Evolutionary conservation across 192 early-diverging fungal species (phyloP).

Genomic region (Gonapodya prolifera): DNA sequence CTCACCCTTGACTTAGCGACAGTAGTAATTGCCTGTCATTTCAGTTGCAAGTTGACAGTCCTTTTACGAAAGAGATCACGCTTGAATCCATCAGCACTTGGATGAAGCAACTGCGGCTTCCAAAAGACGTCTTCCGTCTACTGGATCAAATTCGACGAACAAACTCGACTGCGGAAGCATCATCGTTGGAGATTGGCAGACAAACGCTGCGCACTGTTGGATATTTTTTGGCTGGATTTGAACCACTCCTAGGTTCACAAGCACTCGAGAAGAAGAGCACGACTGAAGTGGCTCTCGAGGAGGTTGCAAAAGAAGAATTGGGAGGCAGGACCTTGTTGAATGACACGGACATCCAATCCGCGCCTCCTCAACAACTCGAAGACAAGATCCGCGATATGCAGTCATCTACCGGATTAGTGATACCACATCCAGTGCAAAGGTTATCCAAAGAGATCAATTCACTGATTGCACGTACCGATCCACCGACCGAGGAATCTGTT

Average conservation of each 20-base stretch:
- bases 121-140: not conserved
- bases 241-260: not conserved
- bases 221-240: not conserved
- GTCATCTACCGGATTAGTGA: too few relatives aligned
- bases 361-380: too few relatives aligned
- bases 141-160: not conserved
- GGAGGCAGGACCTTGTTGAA: not conserved
- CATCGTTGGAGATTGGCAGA: not conserved
- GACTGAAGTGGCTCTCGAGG: not conserved
- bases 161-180: not conserved
- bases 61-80: not conserved
- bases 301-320: not conserved
- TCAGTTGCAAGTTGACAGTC: not conserved
- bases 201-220: not conserved
- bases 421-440: too few relatives aligned
- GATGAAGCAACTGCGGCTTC: not conserved
- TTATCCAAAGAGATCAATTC: too few relatives aligned
- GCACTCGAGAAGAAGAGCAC: not conserved
- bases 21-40: not conserved
- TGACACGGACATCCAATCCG: too few relatives aligned
- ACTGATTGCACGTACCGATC: not conserved
- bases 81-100: not conserved
- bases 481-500: not conserved
- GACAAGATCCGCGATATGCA: too few relatives aligned
- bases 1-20: not conserved